A percentile compares a stretch with the other conserved stretches of the same genome.
Evolutionary conservation across 73 alveolate genomes (phyloP).

Genomic region (Paraurostyla sp.): DNA sequence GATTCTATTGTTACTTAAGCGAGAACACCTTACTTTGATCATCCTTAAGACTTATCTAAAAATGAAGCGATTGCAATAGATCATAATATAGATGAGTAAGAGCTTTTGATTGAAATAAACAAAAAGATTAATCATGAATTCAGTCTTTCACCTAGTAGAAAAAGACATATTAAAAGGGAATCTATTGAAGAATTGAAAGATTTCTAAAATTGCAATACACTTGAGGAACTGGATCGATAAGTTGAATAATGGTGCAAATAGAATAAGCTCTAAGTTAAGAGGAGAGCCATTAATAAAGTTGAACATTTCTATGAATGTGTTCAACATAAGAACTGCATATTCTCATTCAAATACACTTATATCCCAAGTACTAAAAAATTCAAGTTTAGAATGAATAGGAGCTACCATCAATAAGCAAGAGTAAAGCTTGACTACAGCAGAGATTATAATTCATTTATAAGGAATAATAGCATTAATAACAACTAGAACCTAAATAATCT

Average conservation of each 20-base stretch:
- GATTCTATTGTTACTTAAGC: no score
- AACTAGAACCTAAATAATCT: not conserved
- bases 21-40: no score
- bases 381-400: not conserved
- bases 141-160: no score
- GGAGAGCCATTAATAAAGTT: not conserved
- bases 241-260: not conserved
- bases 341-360: not conserved
- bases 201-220: no score
- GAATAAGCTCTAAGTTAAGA: not conserved
- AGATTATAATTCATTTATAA: not conserved
- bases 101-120: no score
- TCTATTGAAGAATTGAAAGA: no score
- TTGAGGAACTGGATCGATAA: not conserved
- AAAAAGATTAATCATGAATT: no score
- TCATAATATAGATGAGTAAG: no score
- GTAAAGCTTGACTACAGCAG: not conserved
- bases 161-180: no score
- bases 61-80: no score
- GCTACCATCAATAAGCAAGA: not conserved
- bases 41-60: no score
- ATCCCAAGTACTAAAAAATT: not conserved
- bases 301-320: not conserved
- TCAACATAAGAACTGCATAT: slow-evolving; percentile 19
- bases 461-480: not conserved